Evolutionary conservation across 1,284 basidiomycete genomes (phyloP), one percentile per base, ranked within the genome.

Genomic region (Puccinia hordei): DNA sequence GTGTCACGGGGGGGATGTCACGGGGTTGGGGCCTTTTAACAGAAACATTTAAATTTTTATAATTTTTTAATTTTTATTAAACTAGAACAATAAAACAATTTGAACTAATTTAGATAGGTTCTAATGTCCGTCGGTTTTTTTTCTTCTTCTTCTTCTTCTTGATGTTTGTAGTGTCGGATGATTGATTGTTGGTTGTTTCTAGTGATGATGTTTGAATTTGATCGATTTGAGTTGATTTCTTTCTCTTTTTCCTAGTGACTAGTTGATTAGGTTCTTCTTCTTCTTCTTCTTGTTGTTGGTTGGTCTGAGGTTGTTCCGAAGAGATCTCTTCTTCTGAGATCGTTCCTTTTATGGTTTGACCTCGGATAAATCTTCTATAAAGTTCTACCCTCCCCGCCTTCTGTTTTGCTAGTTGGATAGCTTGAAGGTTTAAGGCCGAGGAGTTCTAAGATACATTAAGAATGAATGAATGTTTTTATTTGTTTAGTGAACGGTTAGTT

Each of bases 351-450:
- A 78, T 78, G 0, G 53, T 33, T 19, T 22, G 12, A 9, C 75
- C 75, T 41, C 75, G 55, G 5, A 41, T 12, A 46, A 78, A 78
- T 19, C 49, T 10, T n/a, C 75, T 1, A 59, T 78, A 78, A 19
- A 78, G 65, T 22, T 68, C 38, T 55, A 27, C 41, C 30, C 27
- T n/a, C n/a, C 44, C 46, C 30, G 63, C 75, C 30, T 69, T 69
- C 41, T 35, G 27, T n/a, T 78, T 68, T 12, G 65, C 75, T n/a
- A 22, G 17, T 12, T 68, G 17, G 13, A 78, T 69, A 2, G 38
- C 46, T 30, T 78, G 17, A 12, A 78, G 12, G 33, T 78, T 78
- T 1, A 78, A 44, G 30, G 30, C 51, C n/a, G n/a, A n/a, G n/a
- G n/a, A n/a, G n/a, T n/a, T n/a, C n/a, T n/a, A n/a, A n/a, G n/a